Evolutionary conservation across 148 eudicot genomes (phyloP).

Genomic region (Bassia scoparia): DNA sequence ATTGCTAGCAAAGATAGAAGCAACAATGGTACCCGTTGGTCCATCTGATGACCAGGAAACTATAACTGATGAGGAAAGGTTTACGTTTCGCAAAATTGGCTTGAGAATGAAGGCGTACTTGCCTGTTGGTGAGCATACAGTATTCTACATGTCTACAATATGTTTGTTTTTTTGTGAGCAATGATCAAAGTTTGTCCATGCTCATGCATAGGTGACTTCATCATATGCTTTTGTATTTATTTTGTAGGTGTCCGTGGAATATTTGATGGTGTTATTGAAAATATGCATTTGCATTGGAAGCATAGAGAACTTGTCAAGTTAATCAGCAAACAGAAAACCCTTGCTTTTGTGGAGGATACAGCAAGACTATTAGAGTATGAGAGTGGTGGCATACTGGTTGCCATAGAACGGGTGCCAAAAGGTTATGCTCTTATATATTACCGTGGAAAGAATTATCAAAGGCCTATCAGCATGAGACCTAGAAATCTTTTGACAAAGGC

Average conservation of each 20-base stretch:
- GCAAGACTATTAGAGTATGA: constrained; percentile 86
- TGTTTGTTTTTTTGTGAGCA: background rate
- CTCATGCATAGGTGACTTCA: background rate
- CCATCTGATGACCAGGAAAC: constrained; percentile 96
- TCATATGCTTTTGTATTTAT: constrained; percentile 14
- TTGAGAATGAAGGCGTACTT: constrained; percentile 91
- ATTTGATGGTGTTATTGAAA: constrained; percentile 96
- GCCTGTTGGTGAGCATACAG: constrained; percentile 80
- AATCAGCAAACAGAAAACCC: constrained; percentile 84
- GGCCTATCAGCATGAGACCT: constrained; percentile 85
- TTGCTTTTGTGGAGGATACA: constrained; percentile 85
- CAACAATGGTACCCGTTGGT: constrained; percentile 76
- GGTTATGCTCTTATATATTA: constrained; percentile 88
- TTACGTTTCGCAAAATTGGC: constrained; percentile 82
- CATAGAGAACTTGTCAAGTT: constrained; percentile 96
- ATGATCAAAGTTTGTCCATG: background rate
- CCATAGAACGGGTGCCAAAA: constrained; percentile 82
- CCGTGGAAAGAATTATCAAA: constrained; percentile 91
- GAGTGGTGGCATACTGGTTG: constrained; percentile 88
- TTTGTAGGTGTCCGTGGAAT: constrained; percentile 90
- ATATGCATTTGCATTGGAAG: constrained; percentile 99
- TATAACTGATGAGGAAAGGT: constrained; percentile 87
- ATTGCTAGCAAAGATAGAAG: constrained; percentile 69
- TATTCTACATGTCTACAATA: background rate
- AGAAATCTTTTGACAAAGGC: constrained; percentile 87